Conservation (phyloP, 163 green algal species). For the Coccomyxa subellipsoidea region DNA sequence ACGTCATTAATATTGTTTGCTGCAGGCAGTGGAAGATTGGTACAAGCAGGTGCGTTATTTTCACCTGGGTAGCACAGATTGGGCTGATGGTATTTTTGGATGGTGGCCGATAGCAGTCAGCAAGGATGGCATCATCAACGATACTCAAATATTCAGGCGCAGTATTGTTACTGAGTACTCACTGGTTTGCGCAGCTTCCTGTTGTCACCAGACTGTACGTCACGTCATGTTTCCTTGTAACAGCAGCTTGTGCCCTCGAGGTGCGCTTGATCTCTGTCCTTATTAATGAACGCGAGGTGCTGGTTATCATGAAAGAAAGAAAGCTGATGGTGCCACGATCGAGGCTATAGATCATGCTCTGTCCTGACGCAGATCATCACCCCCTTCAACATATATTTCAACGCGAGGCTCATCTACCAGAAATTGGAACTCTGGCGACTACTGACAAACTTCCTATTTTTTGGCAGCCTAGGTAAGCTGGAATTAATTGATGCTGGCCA, state of each 20-base stretch:
- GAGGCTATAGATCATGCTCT: not conserved
- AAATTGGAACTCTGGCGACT: conserved; percentile 91
- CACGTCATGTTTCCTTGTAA: conserved; percentile 91
- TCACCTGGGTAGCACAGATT: no score
- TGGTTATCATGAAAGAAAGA: not conserved
- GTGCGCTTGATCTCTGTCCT: conserved; percentile 39
- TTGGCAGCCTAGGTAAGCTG: conserved; percentile 74
- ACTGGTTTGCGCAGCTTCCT: conserved; percentile 61
- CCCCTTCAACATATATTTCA: conserved; percentile 97
- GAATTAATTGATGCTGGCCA: not conserved
- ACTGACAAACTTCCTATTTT: conserved; percentile 98
- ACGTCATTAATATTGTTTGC: not conserved
- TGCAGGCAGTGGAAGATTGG: conserved; percentile 36
- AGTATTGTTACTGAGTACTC: no score
- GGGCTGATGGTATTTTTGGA: no score
- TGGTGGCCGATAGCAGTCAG: no score
- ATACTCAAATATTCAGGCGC: no score
- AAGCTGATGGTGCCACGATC: no score
- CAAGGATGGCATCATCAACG: no score
- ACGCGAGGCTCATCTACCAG: conserved; percentile 84
- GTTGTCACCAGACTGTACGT: conserved; percentile 92
- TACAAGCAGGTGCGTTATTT: conserved; percentile 31
- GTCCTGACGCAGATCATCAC: conserved; percentile 81
- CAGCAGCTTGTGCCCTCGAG: conserved; percentile 89
- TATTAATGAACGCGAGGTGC: not conserved